Conservation (phyloP, 2,329 filamentous ascomycete species). For the Xylaria arbuscula region DNA sequence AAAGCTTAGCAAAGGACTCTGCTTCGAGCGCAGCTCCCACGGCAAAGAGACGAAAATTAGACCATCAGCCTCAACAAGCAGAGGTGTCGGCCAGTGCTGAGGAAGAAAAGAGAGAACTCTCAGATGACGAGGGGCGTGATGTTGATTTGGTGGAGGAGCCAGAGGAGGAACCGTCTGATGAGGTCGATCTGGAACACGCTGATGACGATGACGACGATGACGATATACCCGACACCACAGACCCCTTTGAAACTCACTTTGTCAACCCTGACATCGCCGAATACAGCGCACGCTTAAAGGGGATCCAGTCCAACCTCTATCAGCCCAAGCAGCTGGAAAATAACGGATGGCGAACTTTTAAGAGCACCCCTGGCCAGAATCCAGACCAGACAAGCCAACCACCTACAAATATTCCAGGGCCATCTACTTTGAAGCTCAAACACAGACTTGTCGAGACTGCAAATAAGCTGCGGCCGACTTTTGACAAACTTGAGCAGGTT, state of each 20-base stretch:
- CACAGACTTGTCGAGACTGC: constrained; percentile 71
- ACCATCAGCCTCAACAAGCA: constrained; percentile 49
- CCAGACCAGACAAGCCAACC: constrained; percentile 49
- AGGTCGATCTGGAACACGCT: constrained; percentile 48
- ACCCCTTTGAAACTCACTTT: constrained; percentile 88
- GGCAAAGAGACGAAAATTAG: constrained; percentile 69
- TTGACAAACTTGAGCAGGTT: constrained; percentile 71
- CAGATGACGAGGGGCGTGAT: constrained; percentile 53
- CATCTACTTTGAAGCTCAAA: constrained; percentile 72
- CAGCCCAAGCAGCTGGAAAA: constrained; percentile 59
- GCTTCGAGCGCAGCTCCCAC: constrained; percentile 58
- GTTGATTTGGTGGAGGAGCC: constrained; percentile 61
- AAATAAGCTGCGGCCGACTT: constrained; percentile 63
- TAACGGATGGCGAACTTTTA: constrained; percentile 61
- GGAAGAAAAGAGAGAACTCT: constrained; percentile 45
- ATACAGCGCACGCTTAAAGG: constrained; percentile 64
- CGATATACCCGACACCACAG: constrained; percentile 60
- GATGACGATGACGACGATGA: constrained; percentile 59
- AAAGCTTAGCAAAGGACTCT: constrained; percentile 63
- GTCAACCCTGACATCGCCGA: constrained; percentile 71
- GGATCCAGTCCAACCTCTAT: constrained; percentile 64
- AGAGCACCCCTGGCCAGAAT: constrained; percentile 59
- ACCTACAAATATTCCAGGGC: constrained; percentile 52
- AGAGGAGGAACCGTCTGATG: constrained; percentile 58
- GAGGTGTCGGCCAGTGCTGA: constrained; percentile 39